Evolutionary conservation across 1,139 yeast species (phyloP).

Genomic region (Keqinozyma sinolaborantium): DNA sequence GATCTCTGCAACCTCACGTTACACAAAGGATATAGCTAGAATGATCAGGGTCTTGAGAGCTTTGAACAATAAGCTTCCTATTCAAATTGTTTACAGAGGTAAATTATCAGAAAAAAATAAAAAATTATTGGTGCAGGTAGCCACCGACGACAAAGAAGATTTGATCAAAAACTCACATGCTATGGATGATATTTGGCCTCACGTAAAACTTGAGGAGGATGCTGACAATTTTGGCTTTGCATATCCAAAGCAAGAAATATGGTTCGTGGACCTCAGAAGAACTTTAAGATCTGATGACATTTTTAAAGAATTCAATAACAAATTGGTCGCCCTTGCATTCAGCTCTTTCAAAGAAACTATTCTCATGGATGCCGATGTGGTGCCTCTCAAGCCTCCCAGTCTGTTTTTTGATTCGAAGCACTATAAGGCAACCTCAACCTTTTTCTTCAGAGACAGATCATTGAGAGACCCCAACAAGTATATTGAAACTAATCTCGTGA

Average conservation of each 20-base stretch:
- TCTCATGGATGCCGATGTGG: conserved; percentile 53
- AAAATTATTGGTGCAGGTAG: conserved; percentile 25
- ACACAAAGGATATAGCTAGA: conserved; percentile 30
- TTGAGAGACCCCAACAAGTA: conserved; percentile 39
- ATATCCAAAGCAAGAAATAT: conserved; percentile 46
- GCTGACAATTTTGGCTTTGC: conserved; percentile 20
- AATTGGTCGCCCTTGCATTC: conserved; percentile 45
- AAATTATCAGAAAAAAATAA: conserved; percentile 26
- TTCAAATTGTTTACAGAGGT: conserved; percentile 34
- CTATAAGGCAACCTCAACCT: conserved; percentile 28
- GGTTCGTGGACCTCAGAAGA: conserved; percentile 44
- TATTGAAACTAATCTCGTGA: conserved; percentile 47
- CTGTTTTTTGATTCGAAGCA: conserved; percentile 29
- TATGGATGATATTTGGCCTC: conserved; percentile 18
- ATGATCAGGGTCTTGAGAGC: conserved; percentile 38
- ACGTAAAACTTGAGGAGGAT: conserved; percentile 16
- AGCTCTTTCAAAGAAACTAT: conserved; percentile 49
- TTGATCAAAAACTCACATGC: conserved; percentile 19
- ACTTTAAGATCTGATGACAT: conserved; percentile 25
- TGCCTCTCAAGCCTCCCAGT: conserved; percentile 38
- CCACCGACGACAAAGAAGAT: conserved; percentile 24
- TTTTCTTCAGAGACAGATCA: conserved; percentile 38
- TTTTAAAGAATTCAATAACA: conserved; percentile 44
- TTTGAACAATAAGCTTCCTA: conserved; percentile 35
- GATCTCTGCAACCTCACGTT: conserved; percentile 30